phyloP scores from a whole-genome alignment of 2,329 filamentous ascomycete genomes.

The Paracorniculantispora psalliotae region DNA sequence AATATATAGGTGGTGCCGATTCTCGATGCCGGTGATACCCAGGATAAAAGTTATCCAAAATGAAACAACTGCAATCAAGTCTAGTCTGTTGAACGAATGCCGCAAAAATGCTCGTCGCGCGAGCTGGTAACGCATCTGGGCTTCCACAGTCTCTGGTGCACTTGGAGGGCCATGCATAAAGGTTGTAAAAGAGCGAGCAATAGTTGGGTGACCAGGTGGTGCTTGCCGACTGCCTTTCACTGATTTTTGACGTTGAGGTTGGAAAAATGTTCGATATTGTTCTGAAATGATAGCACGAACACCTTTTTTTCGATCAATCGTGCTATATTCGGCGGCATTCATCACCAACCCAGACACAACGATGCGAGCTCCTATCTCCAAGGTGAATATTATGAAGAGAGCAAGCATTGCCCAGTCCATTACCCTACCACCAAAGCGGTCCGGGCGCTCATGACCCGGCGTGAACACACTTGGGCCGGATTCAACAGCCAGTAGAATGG shows the following conservation, averaged over 20 bases:
- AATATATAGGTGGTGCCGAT: conserved; percentile 68
- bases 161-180: conserved; percentile 59
- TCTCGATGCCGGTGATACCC: conserved; percentile 64
- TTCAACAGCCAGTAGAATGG: conserved; percentile 82
- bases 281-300: conserved; percentile 68
- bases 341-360: conserved; percentile 91
- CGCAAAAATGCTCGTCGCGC: conserved; percentile 88
- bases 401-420: conserved; percentile 78
- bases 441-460: conserved; percentile 53
- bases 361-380: conserved; percentile 76
- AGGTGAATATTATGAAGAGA: conserved; percentile 83
- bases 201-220: conserved; percentile 54
- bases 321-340: conserved; percentile 89
- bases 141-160: conserved; percentile 58
- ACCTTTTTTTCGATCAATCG: conserved; percentile 73
- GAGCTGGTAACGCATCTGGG: conserved; percentile 79
- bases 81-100: conserved; percentile 91
- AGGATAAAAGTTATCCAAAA: conserved; percentile 90
- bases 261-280: conserved; percentile 74
- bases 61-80: conserved; percentile 89
- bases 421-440: conserved; percentile 59
- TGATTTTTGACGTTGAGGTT: conserved; percentile 71
- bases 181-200: conserved; percentile 75
- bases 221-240: conserved; percentile 48
- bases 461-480: conserved; percentile 66